These are phyloP conservation scores for Boletellus deceptivus DNA, from an alignment of 1,284 basidiomycete species.

Conservation along the genomic window DNA sequence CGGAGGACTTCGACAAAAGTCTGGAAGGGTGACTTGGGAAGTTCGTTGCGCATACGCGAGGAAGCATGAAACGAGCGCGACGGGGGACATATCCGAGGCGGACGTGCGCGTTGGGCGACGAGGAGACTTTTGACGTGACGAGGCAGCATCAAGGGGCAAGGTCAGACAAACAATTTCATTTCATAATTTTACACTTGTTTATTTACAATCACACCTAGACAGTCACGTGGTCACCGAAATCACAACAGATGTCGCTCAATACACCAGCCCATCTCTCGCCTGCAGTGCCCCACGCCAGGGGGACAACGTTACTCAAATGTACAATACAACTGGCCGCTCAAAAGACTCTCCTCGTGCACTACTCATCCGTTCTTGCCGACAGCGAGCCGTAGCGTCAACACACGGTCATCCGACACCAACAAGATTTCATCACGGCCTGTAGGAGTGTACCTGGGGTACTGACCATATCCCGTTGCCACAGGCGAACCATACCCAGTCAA, in stretches of 20 bases:
- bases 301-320: constrained; percentile 16
- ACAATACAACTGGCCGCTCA: constrained; percentile 7
- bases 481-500: constrained; percentile 43
- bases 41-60: constrained; percentile 56
- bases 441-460: constrained; percentile 42
- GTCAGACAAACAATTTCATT: neutral
- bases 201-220: neutral
- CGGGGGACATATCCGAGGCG: constrained; percentile 43
- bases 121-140: constrained; percentile 33
- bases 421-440: constrained; percentile 74
- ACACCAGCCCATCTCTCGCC: constrained; percentile 10
- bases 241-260: constrained; percentile 32
- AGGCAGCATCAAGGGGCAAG: constrained; percentile 25
- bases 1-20: constrained; percentile 93
- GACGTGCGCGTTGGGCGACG: constrained; percentile 26
- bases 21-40: constrained; percentile 90
- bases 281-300: constrained; percentile 13
- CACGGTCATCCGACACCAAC: constrained; percentile 77
- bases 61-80: constrained; percentile 65
- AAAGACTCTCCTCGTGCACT: neutral
- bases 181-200: neutral
- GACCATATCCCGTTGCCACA: constrained; percentile 35
- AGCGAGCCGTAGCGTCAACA: constrained; percentile 56
- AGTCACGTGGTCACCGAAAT: constrained; percentile 18
- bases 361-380: constrained; percentile 16